Evolutionary conservation across 176 grass and related monocot species (phyloP).

Genomic region (Oryza glaberrima): DNA sequence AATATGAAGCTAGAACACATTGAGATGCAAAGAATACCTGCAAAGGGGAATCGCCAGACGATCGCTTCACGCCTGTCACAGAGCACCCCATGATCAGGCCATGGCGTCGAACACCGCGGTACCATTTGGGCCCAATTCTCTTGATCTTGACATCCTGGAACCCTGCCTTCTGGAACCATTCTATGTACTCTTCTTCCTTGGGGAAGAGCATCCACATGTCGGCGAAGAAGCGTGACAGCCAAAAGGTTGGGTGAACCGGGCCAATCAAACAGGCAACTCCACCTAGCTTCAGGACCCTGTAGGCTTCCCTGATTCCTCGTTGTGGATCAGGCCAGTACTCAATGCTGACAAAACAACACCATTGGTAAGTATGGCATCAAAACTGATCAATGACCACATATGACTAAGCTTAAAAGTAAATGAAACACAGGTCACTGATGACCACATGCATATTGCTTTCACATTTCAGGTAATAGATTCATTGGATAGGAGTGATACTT

Average conservation of each 20-base stretch:
- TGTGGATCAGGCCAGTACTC: constrained; percentile 81
- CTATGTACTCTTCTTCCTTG: constrained; percentile 70
- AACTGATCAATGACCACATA: background rate
- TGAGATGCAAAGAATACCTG: constrained; percentile 42
- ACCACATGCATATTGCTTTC: background rate
- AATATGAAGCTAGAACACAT: background rate
- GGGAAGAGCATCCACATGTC: constrained; percentile 87
- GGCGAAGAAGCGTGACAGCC: constrained; percentile 64
- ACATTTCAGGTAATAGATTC: background rate
- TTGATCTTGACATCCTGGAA: constrained; percentile 69
- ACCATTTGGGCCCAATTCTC: constrained; percentile 74
- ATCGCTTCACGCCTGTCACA: constrained; percentile 61
- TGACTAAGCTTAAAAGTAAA: background rate
- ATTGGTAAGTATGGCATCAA: background rate
- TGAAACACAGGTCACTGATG: background rate
- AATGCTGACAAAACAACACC: constrained; percentile 45
- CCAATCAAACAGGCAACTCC: constrained; percentile 62
- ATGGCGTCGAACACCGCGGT: constrained; percentile 61
- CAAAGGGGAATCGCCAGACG: constrained; percentile 59
- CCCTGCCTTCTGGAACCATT: constrained; percentile 74
- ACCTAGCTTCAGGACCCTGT: constrained; percentile 66
- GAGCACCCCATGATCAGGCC: constrained; percentile 86
- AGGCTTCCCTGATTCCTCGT: constrained; percentile 72
- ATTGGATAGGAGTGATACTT: background rate
- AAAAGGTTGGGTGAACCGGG: constrained; percentile 71